These are phyloP conservation scores for Daldinia eschscholtzii DNA, from an alignment of 2,329 filamentous ascomycete species.

Conservation along the genomic window DNA sequence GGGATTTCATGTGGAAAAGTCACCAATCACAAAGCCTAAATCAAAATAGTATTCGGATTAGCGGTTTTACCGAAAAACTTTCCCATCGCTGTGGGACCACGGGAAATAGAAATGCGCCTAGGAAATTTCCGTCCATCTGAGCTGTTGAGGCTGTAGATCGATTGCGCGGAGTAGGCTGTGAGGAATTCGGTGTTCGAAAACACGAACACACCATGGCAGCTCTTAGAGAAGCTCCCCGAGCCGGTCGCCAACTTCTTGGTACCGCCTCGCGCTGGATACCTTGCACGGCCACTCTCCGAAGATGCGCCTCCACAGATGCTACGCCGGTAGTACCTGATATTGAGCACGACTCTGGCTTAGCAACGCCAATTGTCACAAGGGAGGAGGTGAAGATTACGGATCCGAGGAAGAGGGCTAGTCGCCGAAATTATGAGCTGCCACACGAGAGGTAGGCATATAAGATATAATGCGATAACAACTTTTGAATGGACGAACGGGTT, in stretches of 20 bases:
- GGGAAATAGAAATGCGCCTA: background rate
- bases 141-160: constrained; percentile 17
- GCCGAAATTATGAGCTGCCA: constrained; percentile 47
- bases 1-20: background rate
- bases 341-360: constrained; percentile 64
- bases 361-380: constrained; percentile 54
- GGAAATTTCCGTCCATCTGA: constrained; percentile 34
- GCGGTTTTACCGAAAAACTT: constrained; percentile 29
- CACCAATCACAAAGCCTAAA: constrained; percentile 17
- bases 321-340: constrained; percentile 60
- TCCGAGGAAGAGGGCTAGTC: constrained; percentile 59
- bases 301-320: constrained; percentile 63
- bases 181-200: constrained; percentile 14
- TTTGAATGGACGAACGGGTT: constrained; percentile 18
- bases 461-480: background rate
- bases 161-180: constrained; percentile 25
- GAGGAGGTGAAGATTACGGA: constrained; percentile 59
- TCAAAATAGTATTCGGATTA: background rate
- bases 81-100: constrained; percentile 3
- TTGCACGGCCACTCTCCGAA: constrained; percentile 47
- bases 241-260: constrained; percentile 47
- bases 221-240: constrained; percentile 50
- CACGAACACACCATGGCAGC: constrained; percentile 44
- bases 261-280: constrained; percentile 45
- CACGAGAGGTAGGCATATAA: constrained; percentile 44